Percentiles rank a stretch among this genome's conserved stretches.
phyloP scores from a whole-genome alignment of 139 green algal species.

The Chlamydomonas sp. region DNA sequence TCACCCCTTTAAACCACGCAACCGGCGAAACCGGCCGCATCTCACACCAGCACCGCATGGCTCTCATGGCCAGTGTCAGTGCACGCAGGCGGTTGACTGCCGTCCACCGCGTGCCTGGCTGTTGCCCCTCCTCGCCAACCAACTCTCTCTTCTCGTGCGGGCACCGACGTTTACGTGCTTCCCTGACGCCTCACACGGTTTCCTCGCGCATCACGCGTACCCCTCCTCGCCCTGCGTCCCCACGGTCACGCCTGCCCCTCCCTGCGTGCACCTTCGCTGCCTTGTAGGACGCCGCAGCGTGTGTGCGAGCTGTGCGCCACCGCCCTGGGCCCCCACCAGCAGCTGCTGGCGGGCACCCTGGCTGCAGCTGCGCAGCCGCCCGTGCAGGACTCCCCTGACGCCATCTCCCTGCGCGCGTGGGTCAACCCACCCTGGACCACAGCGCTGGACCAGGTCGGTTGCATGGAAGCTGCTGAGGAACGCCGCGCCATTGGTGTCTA shows the following conservation, averaged over 20 bases:
- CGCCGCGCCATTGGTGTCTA: no score
- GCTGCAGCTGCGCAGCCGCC: conserved; percentile 62
- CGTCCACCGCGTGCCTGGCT: no score
- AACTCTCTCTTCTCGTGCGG: no score
- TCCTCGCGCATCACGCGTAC: no score
- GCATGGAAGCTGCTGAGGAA: background rate
- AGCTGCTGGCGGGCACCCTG: conserved; percentile 66
- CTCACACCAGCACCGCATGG: no score
- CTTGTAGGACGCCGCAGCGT: conserved; percentile 72
- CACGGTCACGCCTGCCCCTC: background rate
- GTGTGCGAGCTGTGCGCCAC: conserved; percentile 72
- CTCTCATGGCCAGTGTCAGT: no score
- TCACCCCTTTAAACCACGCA: no score
- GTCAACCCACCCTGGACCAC: conserved; percentile 71
- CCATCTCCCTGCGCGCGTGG: conserved; percentile 74
- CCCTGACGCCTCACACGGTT: no score
- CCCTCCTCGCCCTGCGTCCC: background rate
- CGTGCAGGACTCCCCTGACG: conserved; percentile 65
- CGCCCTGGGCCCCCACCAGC: conserved; percentile 77
- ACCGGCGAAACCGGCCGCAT: no score
- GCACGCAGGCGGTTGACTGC: no score
- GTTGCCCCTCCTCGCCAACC: no score
- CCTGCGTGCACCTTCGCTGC: background rate
- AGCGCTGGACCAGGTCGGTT: conserved; percentile 70
- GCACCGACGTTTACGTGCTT: no score